These are phyloP conservation scores for Geotrichum cucujoidarum DNA, from an alignment of 1,139 yeast genomes.

Conservation along the genomic window DNA sequence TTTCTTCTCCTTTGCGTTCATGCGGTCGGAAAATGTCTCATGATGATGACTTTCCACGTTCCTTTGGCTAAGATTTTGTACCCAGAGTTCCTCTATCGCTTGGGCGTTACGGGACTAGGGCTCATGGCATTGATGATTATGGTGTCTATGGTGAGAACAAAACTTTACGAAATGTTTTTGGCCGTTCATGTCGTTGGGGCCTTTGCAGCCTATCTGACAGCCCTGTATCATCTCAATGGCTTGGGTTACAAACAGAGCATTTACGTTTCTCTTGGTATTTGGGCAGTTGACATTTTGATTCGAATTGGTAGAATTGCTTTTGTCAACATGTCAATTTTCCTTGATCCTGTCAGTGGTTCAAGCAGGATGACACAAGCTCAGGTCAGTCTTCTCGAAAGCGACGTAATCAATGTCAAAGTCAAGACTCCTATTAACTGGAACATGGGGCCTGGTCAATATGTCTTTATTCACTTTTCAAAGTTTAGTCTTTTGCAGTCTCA, in stretches of 20 bases:
- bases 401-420: conserved; percentile 32
- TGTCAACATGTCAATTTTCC: conserved; percentile 39
- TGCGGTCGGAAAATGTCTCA: conserved; percentile 36
- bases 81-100: conserved; percentile 38
- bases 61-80: conserved; percentile 29
- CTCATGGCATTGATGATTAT: conserved; percentile 46
- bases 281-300: conserved; percentile 43
- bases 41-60: conserved; percentile 17
- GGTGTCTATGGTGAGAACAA: conserved; percentile 47
- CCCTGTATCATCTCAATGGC: conserved; percentile 47
- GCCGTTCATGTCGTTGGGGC: conserved; percentile 43
- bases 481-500: conserved; percentile 50
- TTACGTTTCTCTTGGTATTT: conserved; percentile 39
- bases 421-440: conserved; percentile 40
- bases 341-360: conserved; percentile 32
- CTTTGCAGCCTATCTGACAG: conserved; percentile 43
- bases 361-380: conserved; percentile 37
- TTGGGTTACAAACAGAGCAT: conserved; percentile 47
- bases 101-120: conserved; percentile 57
- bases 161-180: conserved; percentile 47
- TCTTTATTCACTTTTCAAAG: conserved; percentile 51
- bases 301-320: conserved; percentile 39
- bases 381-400: conserved; percentile 34
- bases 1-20: conserved; percentile 45
- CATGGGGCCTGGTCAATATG: conserved; percentile 58